Evolutionary conservation across 225 moss, liverwort and hornwort species (phyloP).

Genomic region (Climacium dendroides): DNA sequence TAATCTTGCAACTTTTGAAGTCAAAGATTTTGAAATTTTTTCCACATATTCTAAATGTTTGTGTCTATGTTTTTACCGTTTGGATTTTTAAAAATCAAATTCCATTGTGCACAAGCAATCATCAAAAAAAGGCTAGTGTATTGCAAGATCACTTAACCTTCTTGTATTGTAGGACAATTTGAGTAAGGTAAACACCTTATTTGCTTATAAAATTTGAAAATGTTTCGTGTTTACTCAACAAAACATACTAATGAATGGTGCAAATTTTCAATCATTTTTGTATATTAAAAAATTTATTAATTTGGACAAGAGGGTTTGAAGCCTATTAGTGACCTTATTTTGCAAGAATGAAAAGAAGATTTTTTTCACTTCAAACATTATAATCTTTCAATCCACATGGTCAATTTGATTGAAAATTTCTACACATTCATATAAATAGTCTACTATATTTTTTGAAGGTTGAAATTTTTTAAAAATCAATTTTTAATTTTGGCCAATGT

Average conservation of each 20-base stretch:
- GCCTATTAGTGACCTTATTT: accelerated
- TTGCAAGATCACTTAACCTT: neutral
- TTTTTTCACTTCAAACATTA: too few species aligned
- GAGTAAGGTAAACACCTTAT: neutral
- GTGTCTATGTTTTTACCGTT: too few species aligned
- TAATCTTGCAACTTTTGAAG: too few species aligned
- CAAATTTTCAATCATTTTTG: neutral
- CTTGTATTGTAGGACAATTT: accelerated
- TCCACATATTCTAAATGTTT: too few species aligned
- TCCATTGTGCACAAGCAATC: too few species aligned
- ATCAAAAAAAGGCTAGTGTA: neutral
- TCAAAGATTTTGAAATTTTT: too few species aligned
- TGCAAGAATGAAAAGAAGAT: neutral
- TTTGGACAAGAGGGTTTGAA: neutral
- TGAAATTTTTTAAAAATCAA: neutral
- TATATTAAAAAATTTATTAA: too few species aligned
- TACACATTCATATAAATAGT: too few species aligned
- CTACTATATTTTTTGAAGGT: too few species aligned
- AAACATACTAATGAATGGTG: neutral
- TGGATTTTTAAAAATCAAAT: too few species aligned
- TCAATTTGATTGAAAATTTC: neutral
- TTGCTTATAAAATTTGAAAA: neutral
- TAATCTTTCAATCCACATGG: neutral
- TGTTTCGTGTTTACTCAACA: too few species aligned
- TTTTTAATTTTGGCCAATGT: neutral